Base-by-base conservation (phyloP, 371 early-diverging fungal genomes). In the Chytridium lagenaria region DNA sequence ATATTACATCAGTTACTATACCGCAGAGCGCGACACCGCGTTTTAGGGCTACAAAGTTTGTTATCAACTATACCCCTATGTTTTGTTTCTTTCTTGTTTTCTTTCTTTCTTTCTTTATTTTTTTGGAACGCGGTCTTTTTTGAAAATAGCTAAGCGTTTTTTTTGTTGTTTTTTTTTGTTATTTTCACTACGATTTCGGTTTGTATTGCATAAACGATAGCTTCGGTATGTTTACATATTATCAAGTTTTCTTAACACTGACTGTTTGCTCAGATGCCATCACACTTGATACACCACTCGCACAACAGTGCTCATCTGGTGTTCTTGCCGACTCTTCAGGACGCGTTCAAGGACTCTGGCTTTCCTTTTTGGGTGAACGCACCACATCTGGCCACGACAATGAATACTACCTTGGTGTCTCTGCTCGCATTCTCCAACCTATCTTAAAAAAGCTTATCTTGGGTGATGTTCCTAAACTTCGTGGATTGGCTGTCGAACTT, bases 281-380 rank as follows among this genome's bases (percentile, higher is more conserved):
- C 67, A 93, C 93, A 7, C 77, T 96, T 15, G 94, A 97, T 70
- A 92, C 95, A 50, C 93, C 95, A 15, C 77, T 95, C 50, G 90
- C 91, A 15, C 86, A 91, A 73, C 91, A 92, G 69, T 95, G 93
- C 70, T 90, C 91, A 10, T 92, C 93, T 19, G 97, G 97, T 65
- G 86, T 95, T 10, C 81, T 97, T 44, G 91, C 92, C 0, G 92
- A 94, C 73, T 72, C 85, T 16, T 79, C 89, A 19, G 83, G 95
- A 0, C 81, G 81, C 31, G 93, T 95, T 0, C 90, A 90, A 68
- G 95, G 91, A 1, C 76, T 97, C 39, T 97, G 97, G 97, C 80
- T 94, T 66, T 90, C 89, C 26, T 94, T 90, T 70, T 77, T 93
- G 23, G 94, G 93, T 28, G 94, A 94, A 59, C 87, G 89, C 55